Percentiles rank a stretch among this genome's conserved stretches.
Evolutionary conservation across 257 asterid genomes (phyloP).

Genomic region (Linderniella brevidens): DNA sequence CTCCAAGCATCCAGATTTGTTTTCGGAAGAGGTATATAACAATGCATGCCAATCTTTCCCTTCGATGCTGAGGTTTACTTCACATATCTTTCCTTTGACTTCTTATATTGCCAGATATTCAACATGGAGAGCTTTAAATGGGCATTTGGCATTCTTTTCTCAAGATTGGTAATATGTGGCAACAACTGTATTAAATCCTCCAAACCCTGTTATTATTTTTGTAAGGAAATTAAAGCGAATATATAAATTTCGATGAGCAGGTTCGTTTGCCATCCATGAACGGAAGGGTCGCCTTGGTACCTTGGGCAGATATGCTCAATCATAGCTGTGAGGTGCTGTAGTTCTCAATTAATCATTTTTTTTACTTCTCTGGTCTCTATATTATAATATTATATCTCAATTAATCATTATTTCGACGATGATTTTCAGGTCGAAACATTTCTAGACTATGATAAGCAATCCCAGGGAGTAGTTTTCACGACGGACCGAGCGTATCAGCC

Average conservation of each 20-base stretch:
- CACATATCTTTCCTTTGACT: neutral
- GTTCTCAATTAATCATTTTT: neutral
- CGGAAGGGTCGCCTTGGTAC: slow-evolving; percentile 87
- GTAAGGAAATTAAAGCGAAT: neutral
- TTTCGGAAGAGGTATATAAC: slow-evolving; percentile 67
- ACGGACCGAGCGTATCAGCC: slow-evolving; percentile 90
- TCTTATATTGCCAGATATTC: slow-evolving; percentile 41
- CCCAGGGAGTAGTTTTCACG: slow-evolving; percentile 76
- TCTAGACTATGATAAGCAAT: slow-evolving; percentile 79
- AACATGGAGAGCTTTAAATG: slow-evolving; percentile 74
- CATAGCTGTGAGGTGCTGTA: slow-evolving; percentile 79
- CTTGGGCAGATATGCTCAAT: slow-evolving; percentile 98
- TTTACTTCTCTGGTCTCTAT: neutral
- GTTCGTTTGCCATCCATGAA: slow-evolving; percentile 83
- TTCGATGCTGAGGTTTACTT: neutral
- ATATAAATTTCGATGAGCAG: slow-evolving; percentile 15
- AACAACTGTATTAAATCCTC: neutral
- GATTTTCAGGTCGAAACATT: slow-evolving; percentile 65
- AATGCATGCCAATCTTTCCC: neutral
- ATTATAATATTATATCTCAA: slow-evolving; percentile 4
- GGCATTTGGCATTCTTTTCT: slow-evolving; percentile 91
- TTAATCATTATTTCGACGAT: slow-evolving; percentile 11
- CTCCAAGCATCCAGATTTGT: slow-evolving; percentile 65
- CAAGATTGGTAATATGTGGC: slow-evolving; percentile 66
- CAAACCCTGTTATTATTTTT: neutral